phyloP scores from a whole-genome alignment of 345 rosid genomes.

The Odontarrhena argentea region DNA sequence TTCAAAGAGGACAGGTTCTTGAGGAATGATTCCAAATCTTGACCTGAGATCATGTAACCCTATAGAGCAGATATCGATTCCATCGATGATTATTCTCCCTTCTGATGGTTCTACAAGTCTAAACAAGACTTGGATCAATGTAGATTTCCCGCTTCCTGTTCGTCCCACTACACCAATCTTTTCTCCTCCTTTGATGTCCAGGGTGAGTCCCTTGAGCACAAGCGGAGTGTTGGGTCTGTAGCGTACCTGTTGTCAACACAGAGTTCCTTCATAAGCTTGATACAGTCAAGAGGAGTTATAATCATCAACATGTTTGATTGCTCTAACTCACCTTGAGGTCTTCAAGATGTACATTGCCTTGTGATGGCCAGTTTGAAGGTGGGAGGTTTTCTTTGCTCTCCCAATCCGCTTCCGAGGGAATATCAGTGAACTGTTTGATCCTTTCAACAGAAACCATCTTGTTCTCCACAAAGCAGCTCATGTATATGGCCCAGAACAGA shows the following conservation, averaged over 20 bases:
- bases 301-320: conserved; percentile 6
- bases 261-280: conserved; percentile 15
- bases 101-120: conserved; percentile 89
- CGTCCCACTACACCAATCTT: conserved; percentile 93
- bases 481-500: conserved; percentile 73
- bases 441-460: conserved; percentile 94
- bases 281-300: background rate
- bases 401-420: conserved; percentile 83
- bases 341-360: conserved; percentile 67
- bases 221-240: conserved; percentile 89
- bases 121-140: conserved; percentile 84
- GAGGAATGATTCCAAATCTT: conserved; percentile 93
- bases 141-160: conserved; percentile 96
- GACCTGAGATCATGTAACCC: conserved; percentile 96
- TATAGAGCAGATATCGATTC: conserved; percentile 63
- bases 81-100: conserved; percentile 83
- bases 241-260: conserved; percentile 58
- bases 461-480: conserved; percentile 92
- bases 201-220: conserved; percentile 79
- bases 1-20: conserved; percentile 95
- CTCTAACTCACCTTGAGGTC: conserved; percentile 70
- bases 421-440: conserved; percentile 82
- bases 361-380: conserved; percentile 76
- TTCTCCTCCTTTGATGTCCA: conserved; percentile 81
- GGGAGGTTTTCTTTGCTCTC: conserved; percentile 57